Conservation (phyloP, 495 filamentous ascomycete genomes). For the Daldinia vernicosa region DNA sequence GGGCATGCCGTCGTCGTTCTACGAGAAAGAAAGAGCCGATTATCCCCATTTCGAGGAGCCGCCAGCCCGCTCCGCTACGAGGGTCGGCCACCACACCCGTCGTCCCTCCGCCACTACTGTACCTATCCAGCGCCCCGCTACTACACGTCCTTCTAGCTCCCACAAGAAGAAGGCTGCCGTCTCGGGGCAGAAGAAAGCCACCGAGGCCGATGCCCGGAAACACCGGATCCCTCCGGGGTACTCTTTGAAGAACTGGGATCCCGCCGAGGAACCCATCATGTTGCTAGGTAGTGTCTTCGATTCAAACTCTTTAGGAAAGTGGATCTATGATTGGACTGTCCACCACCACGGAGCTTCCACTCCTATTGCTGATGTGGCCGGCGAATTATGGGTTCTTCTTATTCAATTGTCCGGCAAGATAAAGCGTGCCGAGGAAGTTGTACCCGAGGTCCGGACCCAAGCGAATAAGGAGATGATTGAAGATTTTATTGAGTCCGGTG, state of each 20-base stretch:
- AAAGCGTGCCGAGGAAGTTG: conserved; percentile 86
- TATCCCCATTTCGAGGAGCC: conserved; percentile 49
- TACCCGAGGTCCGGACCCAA: conserved; percentile 72
- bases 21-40: conserved; percentile 52
- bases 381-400: conserved; percentile 92
- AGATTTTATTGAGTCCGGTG: conserved; percentile 91
- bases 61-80: conserved; percentile 55
- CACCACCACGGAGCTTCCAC: conserved; percentile 86
- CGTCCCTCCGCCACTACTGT: conserved; percentile 56
- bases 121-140: conserved; percentile 52
- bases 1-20: conserved; percentile 51
- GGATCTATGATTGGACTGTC: conserved; percentile 99
- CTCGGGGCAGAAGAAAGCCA: conserved; percentile 65
- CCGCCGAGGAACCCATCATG: conserved; percentile 88
- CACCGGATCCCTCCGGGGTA: conserved; percentile 90
- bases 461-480: conserved; percentile 84
- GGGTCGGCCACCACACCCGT: conserved; percentile 55
- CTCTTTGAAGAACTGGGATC: conserved; percentile 99
- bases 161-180: conserved; percentile 43
- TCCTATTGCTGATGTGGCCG: conserved; percentile 90
- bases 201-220: conserved; percentile 81
- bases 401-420: conserved; percentile 97
- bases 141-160: conserved; percentile 52
- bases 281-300: conserved; percentile 96
- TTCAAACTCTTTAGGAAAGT: conserved; percentile 96